Evolutionary conservation across 2,329 filamentous ascomycete species (phyloP).

Genomic region (Aspergillus carbonarius): DNA sequence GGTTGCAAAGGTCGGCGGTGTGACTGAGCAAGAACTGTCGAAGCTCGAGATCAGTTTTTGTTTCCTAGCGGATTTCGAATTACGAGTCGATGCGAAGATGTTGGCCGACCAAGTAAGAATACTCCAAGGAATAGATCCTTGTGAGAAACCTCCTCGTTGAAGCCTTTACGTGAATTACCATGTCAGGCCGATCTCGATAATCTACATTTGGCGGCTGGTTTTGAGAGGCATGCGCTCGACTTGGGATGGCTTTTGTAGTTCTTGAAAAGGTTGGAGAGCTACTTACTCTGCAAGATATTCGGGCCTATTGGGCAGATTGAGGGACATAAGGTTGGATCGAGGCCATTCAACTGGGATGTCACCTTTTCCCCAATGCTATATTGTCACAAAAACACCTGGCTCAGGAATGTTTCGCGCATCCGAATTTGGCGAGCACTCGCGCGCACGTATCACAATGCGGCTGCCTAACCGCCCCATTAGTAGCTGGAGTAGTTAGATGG

Average conservation of each 20-base stretch:
- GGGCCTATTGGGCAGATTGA: background rate
- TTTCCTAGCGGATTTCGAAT: slow-evolving; percentile 80
- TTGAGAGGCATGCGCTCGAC: background rate
- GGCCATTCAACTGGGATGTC: background rate
- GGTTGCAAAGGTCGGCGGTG: slow-evolving; percentile 83
- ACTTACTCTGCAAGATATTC: background rate
- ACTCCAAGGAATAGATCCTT: slow-evolving; percentile 24
- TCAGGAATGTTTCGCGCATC: background rate
- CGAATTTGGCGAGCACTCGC: background rate
- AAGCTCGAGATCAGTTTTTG: slow-evolving; percentile 87
- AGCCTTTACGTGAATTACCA: background rate
- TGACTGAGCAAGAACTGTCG: slow-evolving; percentile 76
- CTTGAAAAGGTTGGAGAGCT: too few relatives aligned
- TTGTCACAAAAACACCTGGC: slow-evolving; percentile 1
- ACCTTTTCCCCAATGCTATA: background rate
- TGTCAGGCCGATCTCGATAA: background rate
- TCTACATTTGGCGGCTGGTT: background rate
- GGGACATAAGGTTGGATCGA: background rate
- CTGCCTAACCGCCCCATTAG: background rate
- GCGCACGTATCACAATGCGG: background rate
- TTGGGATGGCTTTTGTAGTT: background rate
- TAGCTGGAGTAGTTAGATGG: too few relatives aligned
- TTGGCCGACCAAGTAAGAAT: slow-evolving; percentile 52
- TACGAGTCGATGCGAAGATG: slow-evolving; percentile 62
- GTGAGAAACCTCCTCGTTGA: background rate